Evolutionary conservation across 495 filamentous ascomycete genomes (phyloP), one percentile per base, ranked within the genome.

Genomic region (Podospora pseudopauciseta): DNA sequence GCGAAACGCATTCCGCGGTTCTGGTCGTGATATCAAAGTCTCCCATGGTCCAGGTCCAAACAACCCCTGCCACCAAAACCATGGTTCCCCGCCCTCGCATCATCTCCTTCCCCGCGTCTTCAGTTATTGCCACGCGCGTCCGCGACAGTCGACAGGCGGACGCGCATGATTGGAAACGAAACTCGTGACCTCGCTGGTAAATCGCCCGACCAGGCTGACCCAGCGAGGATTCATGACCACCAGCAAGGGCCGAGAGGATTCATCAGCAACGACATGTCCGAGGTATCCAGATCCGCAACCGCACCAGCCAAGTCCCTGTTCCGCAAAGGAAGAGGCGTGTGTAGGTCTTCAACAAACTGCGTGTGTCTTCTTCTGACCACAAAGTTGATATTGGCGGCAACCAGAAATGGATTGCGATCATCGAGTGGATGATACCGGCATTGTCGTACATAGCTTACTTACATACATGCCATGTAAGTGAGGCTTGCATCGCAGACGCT

Each of bases 331-430:
- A 49, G 39, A 49, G 39, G 39, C 39, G 39, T 16, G 39, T 49
- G 39, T 49, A 32, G 30, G 7, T 49, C 39, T 18, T 49, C 39
- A 49, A 49, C 39, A 49, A 49, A 5, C 30, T 32, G 30, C 13
- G 13, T 49, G 39, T 49, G 39, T 3, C 39, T 49, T 16, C 39
- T 49, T 49, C 39, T 49, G 39, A 49, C 39, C 39, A 49, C 39
- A 11, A 49, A 18, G 2, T 49, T 58, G 55, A 58, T 7, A 5
- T 58, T 58, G 55, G 55, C 55, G 55, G 55, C 4, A n/a, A 20
- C 55, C 23, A 58, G 55, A 58, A 58, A 58, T 58, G 55, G 15
- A 13, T 26, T 58, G 55, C 55, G 55, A 58, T 49, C 39, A 49
- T 49, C 39, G 39, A 49, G 15, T 49, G 39, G 39, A 32, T 11